Conservation (phyloP, 148 eudicot species). For the Rhododendron simsii region DNA sequence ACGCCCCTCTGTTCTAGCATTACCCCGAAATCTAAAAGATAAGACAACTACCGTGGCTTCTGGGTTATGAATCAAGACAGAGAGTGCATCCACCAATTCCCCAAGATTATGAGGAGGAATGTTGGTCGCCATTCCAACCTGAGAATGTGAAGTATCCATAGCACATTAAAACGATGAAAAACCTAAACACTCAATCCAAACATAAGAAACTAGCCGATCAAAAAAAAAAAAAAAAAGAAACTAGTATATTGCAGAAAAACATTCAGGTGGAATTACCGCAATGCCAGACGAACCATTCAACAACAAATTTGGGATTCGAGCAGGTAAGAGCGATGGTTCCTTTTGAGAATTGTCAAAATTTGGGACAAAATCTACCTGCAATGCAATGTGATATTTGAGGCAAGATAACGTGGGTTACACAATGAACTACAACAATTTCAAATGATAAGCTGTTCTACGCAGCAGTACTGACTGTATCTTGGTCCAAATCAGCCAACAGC, state of each 20-base stretch:
- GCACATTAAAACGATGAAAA: background rate
- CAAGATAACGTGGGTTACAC: background rate
- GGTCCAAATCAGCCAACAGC: constrained; percentile 91
- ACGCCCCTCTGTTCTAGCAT: background rate
- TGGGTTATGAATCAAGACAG: constrained; percentile 85
- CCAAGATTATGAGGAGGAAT: constrained; percentile 99
- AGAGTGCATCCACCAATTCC: constrained; percentile 91
- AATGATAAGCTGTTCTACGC: background rate
- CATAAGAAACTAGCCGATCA: background rate
- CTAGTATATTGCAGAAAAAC: constrained; percentile 4
- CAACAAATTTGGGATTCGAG: constrained; percentile 78
- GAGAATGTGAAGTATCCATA: constrained; percentile 9
- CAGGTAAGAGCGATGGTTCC: constrained; percentile 88
- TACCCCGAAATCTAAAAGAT: constrained; percentile 1
- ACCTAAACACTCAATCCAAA: background rate
- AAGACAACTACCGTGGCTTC: constrained; percentile 78
- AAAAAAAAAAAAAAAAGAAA: background rate
- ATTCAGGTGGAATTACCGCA: constrained; percentile 54
- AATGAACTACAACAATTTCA: background rate
- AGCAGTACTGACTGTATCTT: constrained; percentile 66
- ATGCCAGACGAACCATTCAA: constrained; percentile 96
- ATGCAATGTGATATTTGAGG: constrained; percentile 3
- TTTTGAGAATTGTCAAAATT: constrained; percentile 91
- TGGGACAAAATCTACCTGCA: constrained; percentile 92
- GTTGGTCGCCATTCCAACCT: constrained; percentile 99